Evolutionary conservation across 495 filamentous ascomycete genomes (phyloP).

Genomic region (Penicillium cinerascens): DNA sequence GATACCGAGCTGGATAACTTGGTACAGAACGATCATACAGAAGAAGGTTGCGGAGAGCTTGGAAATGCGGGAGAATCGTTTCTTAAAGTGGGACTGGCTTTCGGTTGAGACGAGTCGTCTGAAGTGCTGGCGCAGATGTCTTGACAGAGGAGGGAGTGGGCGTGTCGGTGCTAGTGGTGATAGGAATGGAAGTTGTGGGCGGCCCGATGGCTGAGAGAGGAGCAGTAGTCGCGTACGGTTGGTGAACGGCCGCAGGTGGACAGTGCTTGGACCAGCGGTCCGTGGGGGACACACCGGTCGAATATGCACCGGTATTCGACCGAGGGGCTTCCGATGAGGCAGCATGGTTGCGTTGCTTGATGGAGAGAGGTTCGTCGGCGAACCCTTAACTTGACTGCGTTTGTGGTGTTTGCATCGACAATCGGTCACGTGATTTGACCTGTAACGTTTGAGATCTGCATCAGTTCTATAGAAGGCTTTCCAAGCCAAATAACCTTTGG

Average conservation of each 20-base stretch:
- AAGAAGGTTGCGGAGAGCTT: slow-evolving; percentile 55
- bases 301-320: slow-evolving; percentile 31
- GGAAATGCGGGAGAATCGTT: slow-evolving; percentile 58
- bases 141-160: slow-evolving; percentile 35
- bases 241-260: slow-evolving; percentile 41
- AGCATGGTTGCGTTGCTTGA: slow-evolving; percentile 16
- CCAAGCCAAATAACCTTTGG: too few species aligned
- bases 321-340: slow-evolving; percentile 16
- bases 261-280: slow-evolving; percentile 1
- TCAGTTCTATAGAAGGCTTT: too few species aligned
- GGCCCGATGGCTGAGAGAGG: slow-evolving; percentile 43
- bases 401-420: slow-evolving; percentile 14
- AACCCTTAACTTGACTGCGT: background rate
- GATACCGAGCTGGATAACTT: slow-evolving; percentile 54
- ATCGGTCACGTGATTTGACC: slow-evolving; percentile 2
- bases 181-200: slow-evolving; percentile 82
- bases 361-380: slow-evolving; percentile 2
- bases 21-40: slow-evolving; percentile 49
- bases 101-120: slow-evolving; percentile 75
- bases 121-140: slow-evolving; percentile 50
- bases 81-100: slow-evolving; percentile 61
- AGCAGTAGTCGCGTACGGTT: slow-evolving; percentile 47
- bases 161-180: slow-evolving; percentile 44
- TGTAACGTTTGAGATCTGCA: too few species aligned
- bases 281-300: slow-evolving; percentile 12